These are phyloP conservation scores for Pseudogymnoascus sp. DNA, from an alignment of 2,329 filamentous ascomycete genomes.

Conservation along the genomic window DNA sequence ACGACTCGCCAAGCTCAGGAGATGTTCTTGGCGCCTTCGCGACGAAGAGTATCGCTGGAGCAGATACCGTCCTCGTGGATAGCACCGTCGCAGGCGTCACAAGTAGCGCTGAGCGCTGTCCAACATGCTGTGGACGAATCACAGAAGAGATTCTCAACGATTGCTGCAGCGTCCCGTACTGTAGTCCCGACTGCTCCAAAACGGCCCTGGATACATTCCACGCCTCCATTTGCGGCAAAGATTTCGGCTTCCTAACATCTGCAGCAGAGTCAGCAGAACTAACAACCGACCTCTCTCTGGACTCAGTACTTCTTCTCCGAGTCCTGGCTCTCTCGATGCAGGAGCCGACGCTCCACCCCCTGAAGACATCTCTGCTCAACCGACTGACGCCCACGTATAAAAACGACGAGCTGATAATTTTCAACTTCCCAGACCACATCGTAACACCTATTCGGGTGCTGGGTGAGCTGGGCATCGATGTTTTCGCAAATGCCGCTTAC, in stretches of 20 bases:
- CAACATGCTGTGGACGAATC: slow-evolving; percentile 23
- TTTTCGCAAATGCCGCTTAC: slow-evolving; percentile 24
- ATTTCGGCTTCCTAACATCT: slow-evolving; percentile 24
- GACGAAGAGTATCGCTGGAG: slow-evolving; percentile 16
- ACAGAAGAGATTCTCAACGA: slow-evolving; percentile 16
- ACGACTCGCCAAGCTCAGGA: slow-evolving; percentile 15
- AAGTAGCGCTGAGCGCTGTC: slow-evolving; percentile 15
- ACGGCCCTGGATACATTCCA: slow-evolving; percentile 25
- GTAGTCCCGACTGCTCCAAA: slow-evolving; percentile 22
- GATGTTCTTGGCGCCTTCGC: slow-evolving; percentile 22
- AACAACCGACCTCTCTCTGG: slow-evolving; percentile 20
- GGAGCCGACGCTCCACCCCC: slow-evolving; percentile 20
- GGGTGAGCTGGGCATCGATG: slow-evolving; percentile 24
- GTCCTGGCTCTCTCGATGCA: slow-evolving; percentile 25
- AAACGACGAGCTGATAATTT: slow-evolving; percentile 24
- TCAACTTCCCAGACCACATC: slow-evolving; percentile 26
- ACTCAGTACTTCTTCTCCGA: slow-evolving; percentile 25
- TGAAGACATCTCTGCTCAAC: slow-evolving; percentile 24
- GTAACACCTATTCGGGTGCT: slow-evolving; percentile 24
- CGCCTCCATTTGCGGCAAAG: slow-evolving; percentile 23
- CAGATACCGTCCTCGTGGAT: slow-evolving; percentile 19
- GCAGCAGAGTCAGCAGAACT: slow-evolving; percentile 15
- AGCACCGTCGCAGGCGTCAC: slow-evolving; percentile 15
- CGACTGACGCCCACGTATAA: slow-evolving; percentile 26
- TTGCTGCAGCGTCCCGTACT: slow-evolving; percentile 24